Conservation (phyloP, 768 basidiomycete species). For the Lentinula raphanica region DNA sequence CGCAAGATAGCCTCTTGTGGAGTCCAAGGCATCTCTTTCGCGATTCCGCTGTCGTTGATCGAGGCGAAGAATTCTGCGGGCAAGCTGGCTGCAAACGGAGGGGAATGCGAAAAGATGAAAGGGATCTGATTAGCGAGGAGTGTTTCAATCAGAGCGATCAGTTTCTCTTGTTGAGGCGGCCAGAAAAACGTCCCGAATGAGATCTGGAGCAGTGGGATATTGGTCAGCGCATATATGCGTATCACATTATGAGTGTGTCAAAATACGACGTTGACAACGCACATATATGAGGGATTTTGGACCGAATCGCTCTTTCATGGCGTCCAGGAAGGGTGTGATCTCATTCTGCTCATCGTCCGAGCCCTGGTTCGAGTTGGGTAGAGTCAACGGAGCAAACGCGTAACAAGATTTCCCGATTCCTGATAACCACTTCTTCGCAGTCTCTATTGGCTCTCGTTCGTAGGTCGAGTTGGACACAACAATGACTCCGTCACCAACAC, state of each 20-base stretch:
- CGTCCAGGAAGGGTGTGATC: neutral
- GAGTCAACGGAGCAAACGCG: neutral
- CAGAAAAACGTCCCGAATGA: constrained; percentile 7
- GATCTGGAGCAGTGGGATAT: neutral
- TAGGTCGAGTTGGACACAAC: neutral
- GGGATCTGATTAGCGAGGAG: neutral
- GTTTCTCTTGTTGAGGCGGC: neutral
- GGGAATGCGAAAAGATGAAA: neutral
- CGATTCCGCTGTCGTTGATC: constrained; percentile 1
- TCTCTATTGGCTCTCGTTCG: neutral
- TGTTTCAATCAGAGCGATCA: neutral
- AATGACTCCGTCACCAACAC: neutral
- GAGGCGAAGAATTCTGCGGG: neutral
- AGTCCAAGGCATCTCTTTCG: neutral
- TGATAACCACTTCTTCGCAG: neutral
- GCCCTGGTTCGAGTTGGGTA: neutral
- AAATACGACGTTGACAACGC: neutral
- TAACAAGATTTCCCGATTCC: neutral
- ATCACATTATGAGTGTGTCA: too few species aligned
- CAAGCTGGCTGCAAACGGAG: neutral
- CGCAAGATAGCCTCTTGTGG: constrained; percentile 6
- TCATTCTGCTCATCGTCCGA: neutral
- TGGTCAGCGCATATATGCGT: too few species aligned
- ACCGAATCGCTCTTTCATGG: neutral
- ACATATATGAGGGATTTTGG: constrained; percentile 1